A percentile compares a stretch with the other conserved stretches of the same genome.
phyloP scores from a whole-genome alignment of 495 filamentous ascomycete genomes.

The Lophiostoma macrostomum region DNA sequence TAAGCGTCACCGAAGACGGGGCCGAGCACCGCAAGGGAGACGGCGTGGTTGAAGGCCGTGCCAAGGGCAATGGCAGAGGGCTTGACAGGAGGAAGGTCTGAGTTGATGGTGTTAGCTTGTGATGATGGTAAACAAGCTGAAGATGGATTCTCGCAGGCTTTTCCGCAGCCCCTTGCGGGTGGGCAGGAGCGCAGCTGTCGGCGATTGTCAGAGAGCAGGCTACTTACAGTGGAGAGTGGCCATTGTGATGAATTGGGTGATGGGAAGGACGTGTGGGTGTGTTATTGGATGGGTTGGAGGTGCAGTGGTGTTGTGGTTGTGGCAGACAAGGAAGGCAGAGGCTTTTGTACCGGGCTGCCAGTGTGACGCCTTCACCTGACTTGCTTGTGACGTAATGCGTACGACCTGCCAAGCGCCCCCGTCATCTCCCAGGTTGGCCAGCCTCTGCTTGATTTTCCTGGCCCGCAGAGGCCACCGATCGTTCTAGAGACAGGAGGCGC shows the following conservation, averaged over 20 bases:
- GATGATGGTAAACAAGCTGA: too few relatives aligned
- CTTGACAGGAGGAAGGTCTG: conserved; percentile 94
- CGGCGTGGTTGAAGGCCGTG: conserved; percentile 88
- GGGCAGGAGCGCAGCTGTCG: not conserved
- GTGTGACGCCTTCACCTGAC: not conserved
- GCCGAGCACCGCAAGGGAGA: conserved; percentile 73
- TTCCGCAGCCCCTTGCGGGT: not conserved
- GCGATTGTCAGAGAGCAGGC: not conserved
- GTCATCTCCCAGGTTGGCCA: too few relatives aligned
- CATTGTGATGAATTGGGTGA: conserved; percentile 46
- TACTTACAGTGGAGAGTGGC: conserved; percentile 63
- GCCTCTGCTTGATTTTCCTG: too few relatives aligned
- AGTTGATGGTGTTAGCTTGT: not conserved
- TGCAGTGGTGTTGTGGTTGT: not conserved
- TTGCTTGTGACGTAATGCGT: conserved; percentile 11
- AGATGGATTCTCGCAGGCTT: not conserved
- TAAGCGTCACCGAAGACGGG: conserved; percentile 95
- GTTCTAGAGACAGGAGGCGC: too few relatives aligned
- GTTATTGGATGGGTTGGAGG: conserved; percentile 1
- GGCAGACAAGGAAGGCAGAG: conserved; percentile 12
- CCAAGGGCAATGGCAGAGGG: conserved; percentile 95
- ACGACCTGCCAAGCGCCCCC: conserved; percentile 10
- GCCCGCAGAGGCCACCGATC: too few relatives aligned
- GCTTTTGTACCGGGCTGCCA: conserved; percentile 21
- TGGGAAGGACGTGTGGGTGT: conserved; percentile 7